Evolutionary conservation across 257 asterid genomes (phyloP), one percentile per base, ranked within the genome.

Genomic region (Ajuga chamaepitys): DNA sequence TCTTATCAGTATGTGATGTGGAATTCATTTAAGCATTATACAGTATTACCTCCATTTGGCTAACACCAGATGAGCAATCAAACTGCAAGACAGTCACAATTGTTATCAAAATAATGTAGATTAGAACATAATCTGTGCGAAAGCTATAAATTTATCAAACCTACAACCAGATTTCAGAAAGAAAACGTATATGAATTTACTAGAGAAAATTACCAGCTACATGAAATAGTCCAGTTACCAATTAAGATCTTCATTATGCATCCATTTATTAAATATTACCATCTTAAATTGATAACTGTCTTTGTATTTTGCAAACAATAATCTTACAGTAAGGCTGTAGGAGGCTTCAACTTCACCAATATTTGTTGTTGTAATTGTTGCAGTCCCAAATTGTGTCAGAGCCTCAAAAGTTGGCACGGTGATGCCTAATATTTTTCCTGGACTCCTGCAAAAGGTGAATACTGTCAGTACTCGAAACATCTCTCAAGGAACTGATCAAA

Each of bases 261-360:
- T 17, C 4, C 10, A 40, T 37, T n/a, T 25, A 40, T 46, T 24
- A 47, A 22, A 32, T 22, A 25, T 35, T 18, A 18, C 24, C 47
- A 14, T 54, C 21, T 4, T 64, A 18, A 59, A 50, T 20, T 41
- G 40, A n/a, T 26, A 28, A 13, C 17, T 4, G 66, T 70, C 14
- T 54, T 21, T 4, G 58, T 7, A 61, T 35, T 26, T 55, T 37
- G 57, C 13, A 53, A 50, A 67, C 45, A 68, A 25, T 14, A 38
- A 44, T 70, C 73, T 56, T 82, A 94, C 99, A 60, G 99, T 90
- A 46, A 94, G 91, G 82, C 97, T 94, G 75, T 94, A 94, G 52
- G 99, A 94, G n/a, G 99, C 97, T 85, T 94, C 99, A 41, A 94
- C 79, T 71, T 86, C 89, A 25, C 99, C 97, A 59, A 85, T 62